Evolutionary conservation across 805 yeast genomes (phyloP).

Genomic region (Jamesozyma piceae): DNA sequence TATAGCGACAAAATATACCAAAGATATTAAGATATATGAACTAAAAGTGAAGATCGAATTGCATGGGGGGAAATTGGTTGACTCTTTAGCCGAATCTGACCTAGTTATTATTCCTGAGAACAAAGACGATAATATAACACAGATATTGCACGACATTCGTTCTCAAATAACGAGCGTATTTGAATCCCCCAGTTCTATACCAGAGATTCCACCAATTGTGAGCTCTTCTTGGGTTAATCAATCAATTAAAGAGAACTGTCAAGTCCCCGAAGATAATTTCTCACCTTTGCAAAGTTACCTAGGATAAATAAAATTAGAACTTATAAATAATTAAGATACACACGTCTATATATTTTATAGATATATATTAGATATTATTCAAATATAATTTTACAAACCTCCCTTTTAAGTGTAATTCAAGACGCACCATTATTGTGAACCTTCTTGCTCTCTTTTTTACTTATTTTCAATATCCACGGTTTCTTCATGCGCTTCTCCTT

Average conservation of each 20-base stretch:
- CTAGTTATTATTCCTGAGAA: conserved; percentile 32
- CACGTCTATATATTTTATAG: background rate
- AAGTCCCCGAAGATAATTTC: conserved; percentile 30
- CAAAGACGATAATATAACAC: background rate
- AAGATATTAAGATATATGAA: conserved; percentile 7
- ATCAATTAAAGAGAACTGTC: conserved; percentile 26
- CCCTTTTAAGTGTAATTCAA: too few species aligned
- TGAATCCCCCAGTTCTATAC: background rate
- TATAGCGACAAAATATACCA: conserved; percentile 16
- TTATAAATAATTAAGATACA: background rate
- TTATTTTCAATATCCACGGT: background rate
- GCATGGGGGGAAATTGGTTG: conserved; percentile 38
- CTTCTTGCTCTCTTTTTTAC: background rate
- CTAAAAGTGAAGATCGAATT: conserved; percentile 26
- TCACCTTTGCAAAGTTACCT: background rate
- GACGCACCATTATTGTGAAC: background rate
- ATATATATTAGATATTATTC: too few species aligned
- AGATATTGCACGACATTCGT: background rate
- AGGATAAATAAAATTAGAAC: background rate
- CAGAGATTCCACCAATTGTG: conserved; percentile 30
- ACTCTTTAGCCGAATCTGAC: conserved; percentile 27
- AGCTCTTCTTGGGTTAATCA: conserved; percentile 31
- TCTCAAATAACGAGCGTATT: background rate
- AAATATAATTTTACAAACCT: too few species aligned
- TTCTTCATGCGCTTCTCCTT: conserved; percentile 1